Percentiles rank a stretch among this genome's conserved stretches.
These are phyloP conservation scores for Botrytis medusae DNA, from an alignment of 2,329 filamentous ascomycete species.

Conservation along the genomic window DNA sequence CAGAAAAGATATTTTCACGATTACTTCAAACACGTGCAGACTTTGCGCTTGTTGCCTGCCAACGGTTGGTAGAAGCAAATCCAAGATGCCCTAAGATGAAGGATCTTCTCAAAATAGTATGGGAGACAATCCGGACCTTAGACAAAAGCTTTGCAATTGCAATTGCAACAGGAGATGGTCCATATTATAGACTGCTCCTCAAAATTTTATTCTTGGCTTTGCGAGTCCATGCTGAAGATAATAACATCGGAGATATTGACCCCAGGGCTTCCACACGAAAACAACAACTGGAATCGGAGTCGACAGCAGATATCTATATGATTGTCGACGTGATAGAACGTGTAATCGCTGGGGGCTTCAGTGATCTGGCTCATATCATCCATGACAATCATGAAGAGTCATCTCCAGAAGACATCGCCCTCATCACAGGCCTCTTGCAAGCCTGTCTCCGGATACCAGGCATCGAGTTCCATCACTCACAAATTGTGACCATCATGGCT, in stretches of 20 bases:
- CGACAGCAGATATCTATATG: constrained; percentile 41
- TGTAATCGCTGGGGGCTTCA: constrained; percentile 79
- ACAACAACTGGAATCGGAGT: constrained; percentile 25
- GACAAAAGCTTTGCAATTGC: constrained; percentile 59
- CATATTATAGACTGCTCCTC: constrained; percentile 80
- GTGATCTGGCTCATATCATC: constrained; percentile 74
- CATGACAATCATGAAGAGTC: constrained; percentile 70
- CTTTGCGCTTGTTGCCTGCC: constrained; percentile 78
- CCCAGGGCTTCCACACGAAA: constrained; percentile 28
- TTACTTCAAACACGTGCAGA: constrained; percentile 76
- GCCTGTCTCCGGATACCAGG: constrained; percentile 77
- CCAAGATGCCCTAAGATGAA: constrained; percentile 52
- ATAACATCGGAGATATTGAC: constrained; percentile 24
- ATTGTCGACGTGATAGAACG: constrained; percentile 74
- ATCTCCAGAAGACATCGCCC: constrained; percentile 76
- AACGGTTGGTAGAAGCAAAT: constrained; percentile 66
- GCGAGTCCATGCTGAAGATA: constrained; percentile 54
- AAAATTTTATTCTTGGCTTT: constrained; percentile 83
- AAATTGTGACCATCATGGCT: constrained; percentile 68
- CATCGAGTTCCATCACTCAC: constrained; percentile 67
- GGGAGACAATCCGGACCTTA: constrained; percentile 58
- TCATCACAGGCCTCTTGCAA: constrained; percentile 86
- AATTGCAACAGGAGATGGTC: constrained; percentile 54
- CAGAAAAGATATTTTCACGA: constrained; percentile 78
- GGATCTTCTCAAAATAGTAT: constrained; percentile 55